Percentiles rank a stretch among this genome's conserved stretches.
phyloP scores from a whole-genome alignment of 2,329 filamentous ascomycete genomes.

The Xylaria sp. region DNA sequence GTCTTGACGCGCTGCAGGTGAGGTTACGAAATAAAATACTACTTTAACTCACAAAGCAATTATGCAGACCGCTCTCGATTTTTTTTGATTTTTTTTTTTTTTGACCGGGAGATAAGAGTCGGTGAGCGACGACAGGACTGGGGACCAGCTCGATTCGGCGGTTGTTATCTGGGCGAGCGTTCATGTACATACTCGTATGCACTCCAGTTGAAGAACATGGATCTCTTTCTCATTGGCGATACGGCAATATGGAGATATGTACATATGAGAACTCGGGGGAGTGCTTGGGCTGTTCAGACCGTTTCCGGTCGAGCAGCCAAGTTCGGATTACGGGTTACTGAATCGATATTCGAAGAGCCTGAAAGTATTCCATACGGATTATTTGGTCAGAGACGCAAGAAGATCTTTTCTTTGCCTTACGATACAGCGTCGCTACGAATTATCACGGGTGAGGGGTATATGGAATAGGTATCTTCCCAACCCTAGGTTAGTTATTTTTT shows the following conservation, averaged over 20 bases:
- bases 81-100: neutral
- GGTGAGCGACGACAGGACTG: constrained; percentile 26
- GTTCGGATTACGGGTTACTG: neutral
- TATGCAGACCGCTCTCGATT: constrained; percentile 22
- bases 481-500: neutral
- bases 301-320: constrained; percentile 18
- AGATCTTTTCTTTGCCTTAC: constrained; percentile 7
- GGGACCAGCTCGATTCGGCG: constrained; percentile 22
- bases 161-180: neutral
- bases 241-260: neutral
- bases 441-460: constrained; percentile 7
- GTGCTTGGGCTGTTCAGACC: constrained; percentile 15
- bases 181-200: too few species aligned
- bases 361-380: too few species aligned
- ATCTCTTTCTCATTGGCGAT: neutral
- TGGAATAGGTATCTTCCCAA: neutral
- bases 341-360: too few species aligned
- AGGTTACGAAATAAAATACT: constrained; percentile 5
- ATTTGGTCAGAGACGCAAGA: neutral
- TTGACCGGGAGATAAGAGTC: constrained; percentile 22
- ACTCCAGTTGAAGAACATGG: too few species aligned
- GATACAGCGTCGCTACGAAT: constrained; percentile 4
- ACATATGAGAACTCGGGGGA: constrained; percentile 17
- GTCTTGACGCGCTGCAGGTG: constrained; percentile 25
- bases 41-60: constrained; percentile 17